Evolutionary conservation across 192 early-diverging fungal genomes (phyloP), one percentile per base, ranked within the genome.

Genomic region (Umbelopsis ramanniana): DNA sequence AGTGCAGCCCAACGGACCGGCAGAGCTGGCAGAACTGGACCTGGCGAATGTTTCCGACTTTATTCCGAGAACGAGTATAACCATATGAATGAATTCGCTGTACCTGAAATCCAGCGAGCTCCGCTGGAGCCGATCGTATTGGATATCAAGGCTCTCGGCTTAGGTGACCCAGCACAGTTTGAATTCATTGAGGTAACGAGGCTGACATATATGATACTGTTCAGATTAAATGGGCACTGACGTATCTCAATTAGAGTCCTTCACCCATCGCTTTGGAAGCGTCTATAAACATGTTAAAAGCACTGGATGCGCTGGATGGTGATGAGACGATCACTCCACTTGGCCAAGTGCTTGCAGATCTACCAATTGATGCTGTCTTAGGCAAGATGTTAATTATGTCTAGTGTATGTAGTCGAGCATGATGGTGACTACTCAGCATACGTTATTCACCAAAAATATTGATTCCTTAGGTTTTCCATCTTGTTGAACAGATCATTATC

Each of bases 351-450:
- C 74, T 91, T 10, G 72, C 89, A 12, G 63, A 83, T 17, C 52
- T 91, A 57, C 90, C 90, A 23, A 79, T 91, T 33, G 90, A 91
- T 76, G 78, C 86, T 2, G 80, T 88, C 0, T 74, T 91, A 70
- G 90, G 88, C 12, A 91, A 91, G 40, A 91, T 91, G 89, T 53
- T 91, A 6, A 80, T 91, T 15, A 72, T 90, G 71, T 88, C 80
- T 2, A 76, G 80, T n/a, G 68, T 86, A 23, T 46, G 24, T 53
- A 24, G 26, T 29, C 7, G 15, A 45, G 8, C 4, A 22, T 5
- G 0, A 55, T 37, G 40, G 69, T 12, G 23, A 47, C 54, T 22
- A 10, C 22, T 52, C 14, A 29, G 1, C 0, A 54, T 43, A 24
- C 22, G 7, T 77, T 77, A 23, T 7, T 37, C 10, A 67, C 35